Evolutionary conservation across 2,329 filamentous ascomycete genomes (phyloP), one percentile per base, ranked within the genome.

Genomic region (Talaromyces sp.): DNA sequence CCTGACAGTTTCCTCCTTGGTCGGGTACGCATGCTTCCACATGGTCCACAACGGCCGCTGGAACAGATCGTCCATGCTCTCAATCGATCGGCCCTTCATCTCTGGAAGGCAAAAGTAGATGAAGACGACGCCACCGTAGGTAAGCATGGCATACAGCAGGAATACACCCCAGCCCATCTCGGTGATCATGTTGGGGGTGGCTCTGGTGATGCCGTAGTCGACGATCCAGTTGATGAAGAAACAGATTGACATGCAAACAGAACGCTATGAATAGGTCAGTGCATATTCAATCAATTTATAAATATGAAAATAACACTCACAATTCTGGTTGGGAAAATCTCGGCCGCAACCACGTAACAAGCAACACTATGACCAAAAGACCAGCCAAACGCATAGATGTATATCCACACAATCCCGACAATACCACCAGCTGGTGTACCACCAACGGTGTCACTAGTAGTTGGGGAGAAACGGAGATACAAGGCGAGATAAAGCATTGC

Each of bases 21-120:
- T 75, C 1, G 75, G 74, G 62, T 78, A 78, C 0, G 75, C 76
- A 49, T 74, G 72, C 55, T 69, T 69, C 67, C 68, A 77, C 76
- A 78, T 77, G 0, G 71, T 72, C 73, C 73, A 78, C n/a, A 77
- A 64, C 21, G 67, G 67, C 27, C 66, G 64, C 57, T 71, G 64
- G 61, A 73, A 73, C 26, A 73, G 61, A 52, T 72, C 67, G 46
- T 73, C 71, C 71, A 73, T 73, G 58, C 69, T 71, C 58, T 73
- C 71, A 51, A 72, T 70, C 2, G 65, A 68, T 14, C 70, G 63
- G 10, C 70, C 69, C 50, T 71, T 71, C 64, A 70, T 67, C 60
- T 71, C 70, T 0, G 69, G 69, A 56, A 71, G 63, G 51, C 69
- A 75, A 31, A 73, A 68, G 60, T 67, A 73, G 7, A 72, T 66